A percentile compares a stretch with the other conserved stretches of the same genome.
Evolutionary conservation across 1,284 basidiomycete species (phyloP).

Genomic region (Ganoderma sinense): DNA sequence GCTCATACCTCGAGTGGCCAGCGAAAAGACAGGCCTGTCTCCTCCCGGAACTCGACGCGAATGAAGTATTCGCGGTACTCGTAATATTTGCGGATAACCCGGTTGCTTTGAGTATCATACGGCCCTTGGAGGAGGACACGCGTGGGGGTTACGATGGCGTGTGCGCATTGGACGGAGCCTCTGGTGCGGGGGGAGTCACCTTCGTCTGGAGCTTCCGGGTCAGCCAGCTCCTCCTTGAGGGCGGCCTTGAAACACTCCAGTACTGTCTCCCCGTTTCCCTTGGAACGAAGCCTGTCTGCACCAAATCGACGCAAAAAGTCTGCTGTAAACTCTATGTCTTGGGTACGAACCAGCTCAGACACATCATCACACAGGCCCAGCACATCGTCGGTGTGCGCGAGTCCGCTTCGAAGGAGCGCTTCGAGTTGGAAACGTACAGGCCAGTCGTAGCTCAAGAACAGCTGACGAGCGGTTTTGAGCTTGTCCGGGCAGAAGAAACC

Average conservation of each 20-base stretch:
- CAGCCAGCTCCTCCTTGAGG: slow-evolving; percentile 6
- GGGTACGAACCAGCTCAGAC: slow-evolving; percentile 43
- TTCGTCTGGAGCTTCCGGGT: slow-evolving; percentile 7
- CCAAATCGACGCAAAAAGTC: slow-evolving; percentile 59
- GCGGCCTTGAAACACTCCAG: slow-evolving; percentile 56
- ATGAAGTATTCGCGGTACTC: slow-evolving; percentile 72
- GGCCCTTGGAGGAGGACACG: slow-evolving; percentile 75
- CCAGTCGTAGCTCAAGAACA: slow-evolving; percentile 58
- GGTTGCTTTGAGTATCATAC: slow-evolving; percentile 70
- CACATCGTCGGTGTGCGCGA: slow-evolving; percentile 61
- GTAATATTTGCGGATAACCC: slow-evolving; percentile 64
- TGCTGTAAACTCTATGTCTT: slow-evolving; percentile 43
- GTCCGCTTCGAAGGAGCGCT: slow-evolving; percentile 63
- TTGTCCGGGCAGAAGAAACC: slow-evolving; percentile 57
- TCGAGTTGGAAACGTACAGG: slow-evolving; percentile 75
- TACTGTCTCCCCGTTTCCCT: slow-evolving; percentile 52
- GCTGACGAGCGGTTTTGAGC: slow-evolving; percentile 51
- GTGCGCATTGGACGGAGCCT: slow-evolving; percentile 58
- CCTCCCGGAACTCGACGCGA: slow-evolving; percentile 81
- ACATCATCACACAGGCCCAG: slow-evolving; percentile 51
- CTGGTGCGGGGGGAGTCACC: slow-evolving; percentile 17
- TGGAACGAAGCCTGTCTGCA: slow-evolving; percentile 50
- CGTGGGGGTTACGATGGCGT: slow-evolving; percentile 76
- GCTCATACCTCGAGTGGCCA: slow-evolving; percentile 61
- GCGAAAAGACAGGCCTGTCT: slow-evolving; percentile 70